These are phyloP conservation scores for Aureobasidium sp. DNA, from an alignment of 2,329 filamentous ascomycete genomes.

Conservation along the genomic window DNA sequence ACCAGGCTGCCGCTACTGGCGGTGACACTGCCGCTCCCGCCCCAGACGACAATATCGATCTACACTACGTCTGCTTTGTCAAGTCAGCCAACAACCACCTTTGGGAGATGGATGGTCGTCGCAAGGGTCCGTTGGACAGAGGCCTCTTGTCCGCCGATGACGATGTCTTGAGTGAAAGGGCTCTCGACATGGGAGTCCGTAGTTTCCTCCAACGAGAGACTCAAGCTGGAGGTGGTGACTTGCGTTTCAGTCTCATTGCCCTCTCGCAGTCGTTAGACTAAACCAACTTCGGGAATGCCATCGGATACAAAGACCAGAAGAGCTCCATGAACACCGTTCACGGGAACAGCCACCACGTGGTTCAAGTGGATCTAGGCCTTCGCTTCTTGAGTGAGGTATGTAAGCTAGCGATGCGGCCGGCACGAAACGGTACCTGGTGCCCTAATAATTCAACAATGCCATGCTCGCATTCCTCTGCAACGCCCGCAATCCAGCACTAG, in stretches of 20 bases:
- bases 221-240: slow-evolving; percentile 48
- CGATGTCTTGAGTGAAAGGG: slow-evolving; percentile 58
- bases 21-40: slow-evolving; percentile 75
- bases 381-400: background rate
- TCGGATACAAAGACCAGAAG: background rate
- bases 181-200: slow-evolving; percentile 62
- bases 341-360: slow-evolving; percentile 5
- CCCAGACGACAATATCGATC: slow-evolving; percentile 74
- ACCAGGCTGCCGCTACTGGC: slow-evolving; percentile 65
- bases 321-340: background rate
- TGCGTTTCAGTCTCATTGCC: slow-evolving; percentile 58
- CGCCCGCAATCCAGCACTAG: background rate
- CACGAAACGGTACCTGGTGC: background rate
- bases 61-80: slow-evolving; percentile 95
- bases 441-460: background rate
- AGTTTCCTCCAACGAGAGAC: slow-evolving; percentile 53
- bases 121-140: slow-evolving; percentile 66
- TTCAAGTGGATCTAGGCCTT: background rate
- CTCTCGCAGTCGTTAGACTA: slow-evolving; percentile 51
- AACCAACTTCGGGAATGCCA: slow-evolving; percentile 21
- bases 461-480: slow-evolving; percentile 4
- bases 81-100: slow-evolving; percentile 60
- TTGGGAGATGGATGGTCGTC: slow-evolving; percentile 73
- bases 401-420: background rate
- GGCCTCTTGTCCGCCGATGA: slow-evolving; percentile 37